Percentiles rank a stretch among this genome's conserved stretches.
phyloP scores from a whole-genome alignment of 495 filamentous ascomycete species.

The Podospora pseudocomata region DNA sequence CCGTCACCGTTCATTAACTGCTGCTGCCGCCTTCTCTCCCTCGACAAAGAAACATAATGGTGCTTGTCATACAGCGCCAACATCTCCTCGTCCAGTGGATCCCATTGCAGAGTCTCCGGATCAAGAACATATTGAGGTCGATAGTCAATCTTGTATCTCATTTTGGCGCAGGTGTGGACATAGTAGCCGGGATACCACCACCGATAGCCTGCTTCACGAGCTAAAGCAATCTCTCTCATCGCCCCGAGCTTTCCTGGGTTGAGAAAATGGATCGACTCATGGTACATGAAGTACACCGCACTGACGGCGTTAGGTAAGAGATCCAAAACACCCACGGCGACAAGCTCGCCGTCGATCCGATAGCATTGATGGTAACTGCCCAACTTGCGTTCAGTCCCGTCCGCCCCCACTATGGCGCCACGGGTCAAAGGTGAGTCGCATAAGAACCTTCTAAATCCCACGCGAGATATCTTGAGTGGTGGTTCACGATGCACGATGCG shows the following conservation, averaged over 20 bases:
- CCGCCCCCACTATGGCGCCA: conserved; percentile 39
- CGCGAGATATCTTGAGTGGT: conserved; percentile 58
- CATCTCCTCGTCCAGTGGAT: conserved; percentile 64
- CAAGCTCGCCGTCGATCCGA: conserved; percentile 79
- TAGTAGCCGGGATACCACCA: conserved; percentile 55
- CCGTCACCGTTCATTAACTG: conserved; percentile 32
- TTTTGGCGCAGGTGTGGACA: conserved; percentile 51
- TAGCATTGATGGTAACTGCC: conserved; percentile 97
- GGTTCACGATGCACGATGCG: conserved; percentile 72
- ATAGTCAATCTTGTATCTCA: conserved; percentile 83
- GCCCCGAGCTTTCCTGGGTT: conserved; percentile 87
- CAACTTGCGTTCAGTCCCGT: conserved; percentile 55
- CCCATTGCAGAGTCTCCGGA: conserved; percentile 72
- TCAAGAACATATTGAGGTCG: conserved; percentile 79
- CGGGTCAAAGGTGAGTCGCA: conserved; percentile 72
- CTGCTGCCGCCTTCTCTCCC: conserved; percentile 31
- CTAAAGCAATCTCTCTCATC: conserved; percentile 75
- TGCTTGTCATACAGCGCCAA: conserved; percentile 59
- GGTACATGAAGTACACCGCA: conserved; percentile 92
- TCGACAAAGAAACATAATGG: conserved; percentile 66
- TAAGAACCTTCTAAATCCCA: conserved; percentile 77
- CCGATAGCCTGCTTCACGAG: conserved; percentile 68
- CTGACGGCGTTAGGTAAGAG: conserved; percentile 83
- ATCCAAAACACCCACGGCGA: conserved; percentile 87
- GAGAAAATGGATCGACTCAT: conserved; percentile 74